Conservation (phyloP, 2,329 filamentous ascomycete species). For the Trichophyton rubrum region DNA sequence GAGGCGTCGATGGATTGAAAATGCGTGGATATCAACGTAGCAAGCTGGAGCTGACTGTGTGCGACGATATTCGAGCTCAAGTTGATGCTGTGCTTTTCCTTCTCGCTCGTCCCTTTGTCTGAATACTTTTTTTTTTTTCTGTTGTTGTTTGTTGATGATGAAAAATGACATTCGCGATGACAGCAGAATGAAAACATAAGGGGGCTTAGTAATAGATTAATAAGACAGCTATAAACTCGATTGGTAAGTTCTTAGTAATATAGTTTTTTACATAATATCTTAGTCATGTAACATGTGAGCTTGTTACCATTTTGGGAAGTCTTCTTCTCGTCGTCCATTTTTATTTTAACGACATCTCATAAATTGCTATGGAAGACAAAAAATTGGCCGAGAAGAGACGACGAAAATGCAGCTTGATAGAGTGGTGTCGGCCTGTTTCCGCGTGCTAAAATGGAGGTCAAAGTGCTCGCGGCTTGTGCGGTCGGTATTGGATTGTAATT, state of each 20-base stretch:
- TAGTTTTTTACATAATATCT: neutral
- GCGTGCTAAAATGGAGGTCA: neutral
- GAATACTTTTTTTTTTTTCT: neutral
- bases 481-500: neutral
- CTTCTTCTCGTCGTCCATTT: neutral
- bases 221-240: neutral
- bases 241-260: neutral
- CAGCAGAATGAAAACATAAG: neutral
- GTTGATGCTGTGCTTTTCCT: neutral
- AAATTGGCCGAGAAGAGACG: neutral
- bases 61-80: neutral
- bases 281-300: neutral
- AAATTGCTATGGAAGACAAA: neutral
- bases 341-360: conserved; percentile 1
- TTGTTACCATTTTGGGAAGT: neutral
- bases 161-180: neutral
- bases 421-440: neutral
- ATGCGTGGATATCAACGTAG: neutral
- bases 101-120: neutral
- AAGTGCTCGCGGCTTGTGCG: neutral
- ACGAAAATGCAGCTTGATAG: neutral
- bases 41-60: neutral
- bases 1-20: neutral
- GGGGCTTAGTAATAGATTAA: neutral
- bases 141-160: neutral